These are phyloP conservation scores for Croton laevigatus DNA, from an alignment of 441 rosid species.

Conservation along the genomic window DNA sequence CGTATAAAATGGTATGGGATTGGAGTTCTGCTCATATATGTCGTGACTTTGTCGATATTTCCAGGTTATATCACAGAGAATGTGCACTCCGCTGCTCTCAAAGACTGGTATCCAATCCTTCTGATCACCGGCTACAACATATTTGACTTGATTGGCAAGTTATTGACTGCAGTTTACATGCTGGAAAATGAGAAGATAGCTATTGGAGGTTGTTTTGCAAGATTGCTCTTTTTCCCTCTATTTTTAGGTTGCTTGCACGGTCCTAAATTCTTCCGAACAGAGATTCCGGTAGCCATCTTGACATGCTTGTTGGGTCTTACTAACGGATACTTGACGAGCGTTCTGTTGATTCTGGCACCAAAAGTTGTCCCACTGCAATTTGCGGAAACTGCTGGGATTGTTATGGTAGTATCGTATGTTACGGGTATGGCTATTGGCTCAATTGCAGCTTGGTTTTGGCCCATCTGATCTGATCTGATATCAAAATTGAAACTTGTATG, in stretches of 20 bases:
- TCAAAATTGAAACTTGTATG: neutral
- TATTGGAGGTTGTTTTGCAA: slow-evolving; percentile 56
- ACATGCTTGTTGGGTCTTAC: slow-evolving; percentile 81
- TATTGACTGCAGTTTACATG: slow-evolving; percentile 63
- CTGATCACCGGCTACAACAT: slow-evolving; percentile 71
- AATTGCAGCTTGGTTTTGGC: slow-evolving; percentile 88
- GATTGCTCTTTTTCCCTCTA: slow-evolving; percentile 81
- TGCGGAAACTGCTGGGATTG: slow-evolving; percentile 91
- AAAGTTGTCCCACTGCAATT: slow-evolving; percentile 69
- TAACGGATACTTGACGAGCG: slow-evolving; percentile 88
- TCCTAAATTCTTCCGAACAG: slow-evolving; percentile 70
- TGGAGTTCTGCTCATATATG: slow-evolving; percentile 60
- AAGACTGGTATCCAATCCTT: slow-evolving; percentile 78
- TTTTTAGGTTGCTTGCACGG: slow-evolving; percentile 86
- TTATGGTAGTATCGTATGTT: slow-evolving; percentile 70
- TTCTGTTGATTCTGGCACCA: slow-evolving; percentile 77
- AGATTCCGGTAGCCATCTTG: slow-evolving; percentile 74
- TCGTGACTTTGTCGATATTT: slow-evolving; percentile 77
- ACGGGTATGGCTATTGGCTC: slow-evolving; percentile 79
- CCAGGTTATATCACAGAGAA: slow-evolving; percentile 95
- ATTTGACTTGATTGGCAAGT: slow-evolving; percentile 89
- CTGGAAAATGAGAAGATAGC: slow-evolving; percentile 56
- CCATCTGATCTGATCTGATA: slow-evolving; percentile 65
- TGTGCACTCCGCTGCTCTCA: slow-evolving; percentile 71
- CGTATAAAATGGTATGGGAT: slow-evolving; percentile 72